phyloP scores from a whole-genome alignment of 495 filamentous ascomycete species.

The Cladorrhinum samala region DNA sequence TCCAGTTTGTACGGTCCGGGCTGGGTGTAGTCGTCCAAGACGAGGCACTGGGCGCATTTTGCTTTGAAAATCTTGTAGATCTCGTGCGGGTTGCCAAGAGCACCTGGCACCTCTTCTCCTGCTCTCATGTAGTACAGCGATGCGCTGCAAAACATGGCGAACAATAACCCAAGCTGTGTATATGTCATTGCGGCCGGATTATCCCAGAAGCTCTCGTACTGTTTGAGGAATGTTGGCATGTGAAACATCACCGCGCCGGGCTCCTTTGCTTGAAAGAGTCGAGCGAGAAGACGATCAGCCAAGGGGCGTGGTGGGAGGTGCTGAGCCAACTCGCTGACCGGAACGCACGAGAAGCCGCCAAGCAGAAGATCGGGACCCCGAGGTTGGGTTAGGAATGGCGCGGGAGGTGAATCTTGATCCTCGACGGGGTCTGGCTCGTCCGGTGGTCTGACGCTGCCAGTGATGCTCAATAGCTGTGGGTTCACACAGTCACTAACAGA shows the following conservation, averaged over 20 bases:
- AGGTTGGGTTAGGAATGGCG: constrained; percentile 14
- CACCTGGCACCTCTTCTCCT: constrained; percentile 20
- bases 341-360: constrained; percentile 28
- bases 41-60: constrained; percentile 24
- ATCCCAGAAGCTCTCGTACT: constrained; percentile 30
- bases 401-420: constrained; percentile 14
- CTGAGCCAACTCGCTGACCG: constrained; percentile 34
- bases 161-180: constrained; percentile 27
- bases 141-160: constrained; percentile 24
- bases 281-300: constrained; percentile 40
- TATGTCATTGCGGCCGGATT: constrained; percentile 11
- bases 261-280: constrained; percentile 41
- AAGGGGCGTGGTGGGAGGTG: constrained; percentile 38
- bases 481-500: background rate
- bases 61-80: background rate
- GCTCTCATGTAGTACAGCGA: constrained; percentile 17
- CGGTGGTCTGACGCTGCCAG: constrained; percentile 14
- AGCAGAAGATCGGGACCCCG: constrained; percentile 37
- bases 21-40: constrained; percentile 38
- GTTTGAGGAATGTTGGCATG: constrained; percentile 39
- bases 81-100: constrained; percentile 10
- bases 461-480: constrained; percentile 25
- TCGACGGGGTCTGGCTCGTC: constrained; percentile 19
- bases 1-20: constrained; percentile 36
- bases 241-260: constrained; percentile 38